Conservation (phyloP, 495 filamentous ascomycete species). For the Talaromyces borbonicus region DNA sequence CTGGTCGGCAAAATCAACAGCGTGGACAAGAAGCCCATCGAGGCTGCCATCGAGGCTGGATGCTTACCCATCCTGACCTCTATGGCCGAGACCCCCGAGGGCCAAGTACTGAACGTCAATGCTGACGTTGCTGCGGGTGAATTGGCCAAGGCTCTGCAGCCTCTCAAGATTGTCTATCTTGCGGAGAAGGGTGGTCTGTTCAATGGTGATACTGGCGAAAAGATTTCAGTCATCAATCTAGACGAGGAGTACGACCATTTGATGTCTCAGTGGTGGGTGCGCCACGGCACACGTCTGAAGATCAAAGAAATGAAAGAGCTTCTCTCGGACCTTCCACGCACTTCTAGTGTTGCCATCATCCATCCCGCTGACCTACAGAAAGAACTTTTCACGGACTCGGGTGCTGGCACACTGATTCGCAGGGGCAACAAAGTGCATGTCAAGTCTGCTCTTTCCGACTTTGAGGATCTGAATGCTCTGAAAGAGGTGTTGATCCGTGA, state of each 20-base stretch:
- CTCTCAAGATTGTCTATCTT: constrained; percentile 95
- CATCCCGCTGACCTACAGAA: constrained; percentile 91
- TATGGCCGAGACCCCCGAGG: constrained; percentile 90
- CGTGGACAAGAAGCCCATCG: constrained; percentile 84
- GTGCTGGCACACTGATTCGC: constrained; percentile 89
- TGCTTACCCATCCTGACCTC: constrained; percentile 93
- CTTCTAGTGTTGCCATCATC: constrained; percentile 95
- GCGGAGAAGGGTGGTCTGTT: constrained; percentile 96
- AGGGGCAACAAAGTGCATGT: constrained; percentile 84
- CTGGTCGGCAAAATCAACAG: constrained; percentile 91
- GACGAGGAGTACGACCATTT: constrained; percentile 95
- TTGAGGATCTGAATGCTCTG: constrained; percentile 64
- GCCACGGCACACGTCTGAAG: constrained; percentile 91
- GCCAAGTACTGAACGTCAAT: constrained; percentile 95
- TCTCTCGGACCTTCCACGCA: constrained; percentile 72
- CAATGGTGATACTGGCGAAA: constrained; percentile 85
- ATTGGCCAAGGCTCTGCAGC: constrained; percentile 78
- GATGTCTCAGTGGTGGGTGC: constrained; percentile 94
- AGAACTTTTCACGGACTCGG: constrained; percentile 92
- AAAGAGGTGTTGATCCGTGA: constrained; percentile 80
- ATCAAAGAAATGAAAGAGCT: constrained; percentile 98
- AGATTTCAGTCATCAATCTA: constrained; percentile 95
- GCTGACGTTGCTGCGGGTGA: constrained; percentile 95
- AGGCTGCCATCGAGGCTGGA: constrained; percentile 83
- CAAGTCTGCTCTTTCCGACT: constrained; percentile 62